Evolutionary conservation across 441 rosid genomes (phyloP).

Genomic region (Brassica hybrid): DNA sequence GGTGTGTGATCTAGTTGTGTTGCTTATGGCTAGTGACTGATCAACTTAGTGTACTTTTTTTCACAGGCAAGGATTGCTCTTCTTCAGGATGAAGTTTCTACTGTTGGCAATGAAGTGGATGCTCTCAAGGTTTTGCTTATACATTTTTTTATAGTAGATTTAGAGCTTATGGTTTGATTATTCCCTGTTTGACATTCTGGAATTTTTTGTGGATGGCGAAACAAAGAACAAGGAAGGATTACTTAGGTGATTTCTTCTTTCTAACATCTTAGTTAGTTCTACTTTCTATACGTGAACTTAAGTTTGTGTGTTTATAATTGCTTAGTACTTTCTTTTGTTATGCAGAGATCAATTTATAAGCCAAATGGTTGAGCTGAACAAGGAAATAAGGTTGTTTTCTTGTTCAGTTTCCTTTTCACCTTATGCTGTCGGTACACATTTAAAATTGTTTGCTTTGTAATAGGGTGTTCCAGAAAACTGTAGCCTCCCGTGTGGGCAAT

Average conservation of each 20-base stretch:
- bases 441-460: constrained; percentile 27
- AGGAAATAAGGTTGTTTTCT: constrained; percentile 60
- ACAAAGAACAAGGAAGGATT: constrained; percentile 57
- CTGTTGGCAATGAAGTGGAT: constrained; percentile 29
- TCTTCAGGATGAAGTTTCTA: constrained; percentile 37
- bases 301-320: neutral
- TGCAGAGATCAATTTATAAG: constrained; percentile 70
- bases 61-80: constrained; percentile 38
- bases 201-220: constrained; percentile 3
- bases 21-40: too few relatives aligned
- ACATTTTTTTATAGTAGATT: neutral
- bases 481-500: constrained; percentile 31
- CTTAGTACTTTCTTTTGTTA: constrained; percentile 11
- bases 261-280: neutral
- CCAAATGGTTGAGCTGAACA: constrained; percentile 63
- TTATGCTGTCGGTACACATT: neutral
- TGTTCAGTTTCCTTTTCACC: neutral
- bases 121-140: constrained; percentile 34
- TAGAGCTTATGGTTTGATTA: constrained; percentile 6
- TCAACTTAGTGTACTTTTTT: neutral
- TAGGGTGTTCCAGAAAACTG: constrained; percentile 54
- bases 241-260: constrained; percentile 47
- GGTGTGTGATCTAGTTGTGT: too few relatives aligned
- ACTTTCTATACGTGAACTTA: neutral
- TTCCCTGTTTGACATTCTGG: neutral